Base-by-base conservation (phyloP, 257 asterid species). In the Jacaranda mimosifolia region DNA sequence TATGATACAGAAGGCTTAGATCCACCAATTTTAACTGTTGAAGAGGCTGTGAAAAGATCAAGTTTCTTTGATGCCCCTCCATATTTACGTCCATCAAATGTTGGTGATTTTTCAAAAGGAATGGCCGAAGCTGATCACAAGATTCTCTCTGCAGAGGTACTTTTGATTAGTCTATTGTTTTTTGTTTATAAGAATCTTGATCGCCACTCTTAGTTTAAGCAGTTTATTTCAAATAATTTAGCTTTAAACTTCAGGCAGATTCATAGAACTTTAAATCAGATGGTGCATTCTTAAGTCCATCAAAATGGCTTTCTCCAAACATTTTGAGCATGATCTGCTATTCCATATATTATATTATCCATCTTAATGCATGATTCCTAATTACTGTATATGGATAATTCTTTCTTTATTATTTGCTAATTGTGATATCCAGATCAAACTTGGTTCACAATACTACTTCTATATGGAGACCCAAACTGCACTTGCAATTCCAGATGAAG, bases 401-500 rank as follows among this genome's bases (percentile, higher is more conserved):
- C 4, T 75, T 73, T 46, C 19, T 46, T 36, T 18, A 5, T 38
- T 45, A 60, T 19, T 73, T 51, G 49, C 40, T 68, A 43, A 17
- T 52, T 35, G 26, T 80, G 78, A 69, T 71, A 46, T 80, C 19
- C 87, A 89, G 97, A 80, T 91, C 55, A 83, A 80, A 82, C 89
- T 91, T 18, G 90, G 86, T 58, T 89, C 97, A 13, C 91, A 88
- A 56, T 86, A 89, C 88, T 79, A 81, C 78, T 91, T 88, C 55
- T 91, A 91, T 72, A 86, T 91, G 91, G 97, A 91, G 84, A 82
- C 91, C 1, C 97, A 91, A 81, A 81, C 91, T 39, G 90, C 91
- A 32, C 89, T 91, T 15, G 94, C 97, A 9, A 66, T 91, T 71
- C 97, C 97, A 52, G 97, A 91, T 80, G 97, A 91, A 83, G 97